These are phyloP conservation scores for Macrophomina phaseolina DNA, from an alignment of 2,329 filamentous ascomycete species.

Conservation along the genomic window DNA sequence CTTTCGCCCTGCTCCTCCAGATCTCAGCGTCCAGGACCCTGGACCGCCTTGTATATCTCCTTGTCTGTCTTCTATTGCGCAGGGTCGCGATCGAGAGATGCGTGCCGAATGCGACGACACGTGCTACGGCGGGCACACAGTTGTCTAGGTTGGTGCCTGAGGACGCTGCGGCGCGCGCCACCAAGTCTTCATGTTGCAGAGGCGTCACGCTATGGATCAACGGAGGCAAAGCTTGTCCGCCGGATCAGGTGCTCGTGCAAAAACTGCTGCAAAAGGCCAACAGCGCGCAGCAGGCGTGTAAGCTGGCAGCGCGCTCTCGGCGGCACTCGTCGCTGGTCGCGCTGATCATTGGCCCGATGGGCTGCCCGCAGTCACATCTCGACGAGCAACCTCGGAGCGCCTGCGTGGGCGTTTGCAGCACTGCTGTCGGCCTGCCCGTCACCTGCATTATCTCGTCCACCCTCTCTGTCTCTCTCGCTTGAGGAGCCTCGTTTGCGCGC, in stretches of 20 bases:
- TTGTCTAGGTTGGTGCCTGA: not conserved
- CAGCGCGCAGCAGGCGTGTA: no score
- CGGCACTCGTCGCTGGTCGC: conserved; percentile 10
- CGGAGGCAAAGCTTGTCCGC: conserved; percentile 18
- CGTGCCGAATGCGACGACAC: not conserved
- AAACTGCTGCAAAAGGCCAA: not conserved
- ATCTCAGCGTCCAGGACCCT: not conserved
- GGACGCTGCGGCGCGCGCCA: conserved; percentile 2
- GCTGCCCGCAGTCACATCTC: conserved; percentile 1
- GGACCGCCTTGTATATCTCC: conserved; percentile 3
- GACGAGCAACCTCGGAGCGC: not conserved
- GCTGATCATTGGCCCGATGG: conserved; percentile 20
- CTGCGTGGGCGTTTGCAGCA: conserved; percentile 5
- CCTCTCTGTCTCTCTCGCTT: conserved; percentile 12
- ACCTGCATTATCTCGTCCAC: conserved; percentile 6
- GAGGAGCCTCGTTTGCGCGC: conserved; percentile 18
- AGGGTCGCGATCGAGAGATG: not conserved
- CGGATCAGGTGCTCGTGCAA: conserved; percentile 17
- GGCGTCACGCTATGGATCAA: conserved; percentile 13
- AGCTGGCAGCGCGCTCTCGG: conserved; percentile 8
- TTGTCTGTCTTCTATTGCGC: not conserved
- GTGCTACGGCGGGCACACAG: not conserved
- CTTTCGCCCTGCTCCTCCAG: not conserved
- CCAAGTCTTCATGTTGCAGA: conserved; percentile 1
- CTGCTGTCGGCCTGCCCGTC: not conserved